Conservation (phyloP, 2,329 filamentous ascomycete species). For the Sphaerulina musiva region DNA sequence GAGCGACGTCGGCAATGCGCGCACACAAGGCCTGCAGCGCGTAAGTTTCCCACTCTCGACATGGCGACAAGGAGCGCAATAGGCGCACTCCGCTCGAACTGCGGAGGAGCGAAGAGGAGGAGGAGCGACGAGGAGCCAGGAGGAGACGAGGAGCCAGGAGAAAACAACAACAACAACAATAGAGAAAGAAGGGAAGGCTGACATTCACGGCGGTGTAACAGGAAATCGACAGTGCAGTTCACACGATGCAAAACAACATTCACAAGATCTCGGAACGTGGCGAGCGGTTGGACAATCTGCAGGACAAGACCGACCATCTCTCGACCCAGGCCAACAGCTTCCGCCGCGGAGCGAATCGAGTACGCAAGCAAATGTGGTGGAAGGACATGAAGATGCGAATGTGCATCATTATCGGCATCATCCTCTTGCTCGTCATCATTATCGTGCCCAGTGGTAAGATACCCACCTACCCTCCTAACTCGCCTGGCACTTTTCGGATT, state of each 20-base stretch:
- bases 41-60: slow-evolving; percentile 11
- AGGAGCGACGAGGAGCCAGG: background rate
- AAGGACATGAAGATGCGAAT: slow-evolving; percentile 99
- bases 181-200: background rate
- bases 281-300: slow-evolving; percentile 75
- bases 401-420: slow-evolving; percentile 84
- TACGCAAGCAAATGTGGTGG: slow-evolving; percentile 97
- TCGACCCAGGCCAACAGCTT: slow-evolving; percentile 91
- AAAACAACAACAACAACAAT: background rate
- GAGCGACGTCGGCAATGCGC: slow-evolving; percentile 17
- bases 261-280: slow-evolving; percentile 93
- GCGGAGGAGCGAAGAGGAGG: too few relatives aligned
- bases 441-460: slow-evolving; percentile 78
- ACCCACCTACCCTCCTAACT: background rate
- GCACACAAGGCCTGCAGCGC: slow-evolving; percentile 23
- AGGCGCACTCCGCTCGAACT: slow-evolving; percentile 8
- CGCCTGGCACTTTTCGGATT: too few relatives aligned
- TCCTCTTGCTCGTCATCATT: slow-evolving; percentile 86
- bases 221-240: slow-evolving; percentile 97
- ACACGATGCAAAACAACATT: slow-evolving; percentile 95
- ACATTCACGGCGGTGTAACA: slow-evolving; percentile 35
- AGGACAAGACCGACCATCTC: slow-evolving; percentile 91
- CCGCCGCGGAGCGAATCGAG: slow-evolving; percentile 89
- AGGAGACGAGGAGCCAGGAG: background rate
- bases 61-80: background rate